Evolutionary conservation across 306 rosid genomes (phyloP).

Genomic region (Cicer yamashitae): DNA sequence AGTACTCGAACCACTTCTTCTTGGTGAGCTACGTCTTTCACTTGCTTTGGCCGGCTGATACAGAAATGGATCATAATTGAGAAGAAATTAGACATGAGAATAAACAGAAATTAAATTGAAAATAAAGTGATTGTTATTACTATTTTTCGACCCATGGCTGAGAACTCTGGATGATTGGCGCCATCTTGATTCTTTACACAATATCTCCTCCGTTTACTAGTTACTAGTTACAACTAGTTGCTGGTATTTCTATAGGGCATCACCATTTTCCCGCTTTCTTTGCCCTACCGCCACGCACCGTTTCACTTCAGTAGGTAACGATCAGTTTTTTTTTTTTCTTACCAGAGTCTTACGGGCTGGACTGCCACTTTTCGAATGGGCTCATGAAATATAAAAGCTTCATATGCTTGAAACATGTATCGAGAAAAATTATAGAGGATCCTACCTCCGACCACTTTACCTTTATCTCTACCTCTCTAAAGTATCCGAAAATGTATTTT

Average conservation of each 20-base stretch:
- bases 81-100: neutral
- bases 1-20: constrained; percentile 94
- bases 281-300: constrained; percentile 22
- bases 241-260: neutral
- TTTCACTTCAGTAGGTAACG: neutral
- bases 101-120: neutral
- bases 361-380: too few species aligned
- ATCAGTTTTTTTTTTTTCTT: too few species aligned
- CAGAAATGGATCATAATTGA: neutral
- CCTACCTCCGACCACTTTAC: too few species aligned
- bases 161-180: constrained; percentile 76
- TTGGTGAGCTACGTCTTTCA: constrained; percentile 92
- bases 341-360: too few species aligned
- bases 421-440: too few species aligned
- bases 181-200: constrained; percentile 50
- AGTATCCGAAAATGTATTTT: too few species aligned
- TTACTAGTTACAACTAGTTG: neutral
- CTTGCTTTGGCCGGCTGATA: constrained; percentile 87
- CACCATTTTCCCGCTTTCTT: constrained; percentile 31
- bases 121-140: constrained; percentile 68
- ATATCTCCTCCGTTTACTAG: neutral
- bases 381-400: too few species aligned
- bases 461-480: too few species aligned
- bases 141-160: constrained; percentile 98
- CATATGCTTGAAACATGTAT: too few species aligned